These are phyloP conservation scores for Cucurbita pepo DNA, from an alignment of 306 rosid genomes.

Conservation along the genomic window DNA sequence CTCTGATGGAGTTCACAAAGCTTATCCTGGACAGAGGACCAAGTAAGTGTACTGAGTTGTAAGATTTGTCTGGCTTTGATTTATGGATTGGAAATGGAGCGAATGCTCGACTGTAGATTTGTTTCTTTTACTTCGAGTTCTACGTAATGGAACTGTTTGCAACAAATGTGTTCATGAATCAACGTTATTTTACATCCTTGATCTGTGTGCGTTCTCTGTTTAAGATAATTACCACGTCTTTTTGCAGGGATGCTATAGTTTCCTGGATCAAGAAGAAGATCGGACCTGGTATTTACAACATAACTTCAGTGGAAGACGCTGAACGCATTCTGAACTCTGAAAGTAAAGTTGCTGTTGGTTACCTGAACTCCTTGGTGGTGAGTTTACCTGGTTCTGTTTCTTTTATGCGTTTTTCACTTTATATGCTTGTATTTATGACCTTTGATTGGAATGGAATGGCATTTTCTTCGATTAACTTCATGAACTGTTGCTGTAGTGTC, in stretches of 20 bases:
- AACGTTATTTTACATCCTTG: neutral
- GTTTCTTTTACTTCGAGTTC: neutral
- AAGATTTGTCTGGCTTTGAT: neutral
- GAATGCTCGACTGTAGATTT: neutral
- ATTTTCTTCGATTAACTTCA: neutral
- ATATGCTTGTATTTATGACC: neutral
- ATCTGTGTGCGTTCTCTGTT: neutral
- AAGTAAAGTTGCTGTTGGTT: slow-evolving; percentile 67
- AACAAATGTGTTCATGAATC: neutral
- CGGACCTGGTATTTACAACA: slow-evolving; percentile 72
- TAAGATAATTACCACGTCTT: neutral
- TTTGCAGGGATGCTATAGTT: slow-evolving; percentile 63
- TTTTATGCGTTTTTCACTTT: neutral
- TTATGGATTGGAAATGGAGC: neutral
- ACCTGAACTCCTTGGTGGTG: slow-evolving; percentile 84
- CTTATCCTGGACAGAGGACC: slow-evolving; percentile 63
- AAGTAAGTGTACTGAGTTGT: slow-evolving; percentile 32
- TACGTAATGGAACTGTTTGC: neutral
- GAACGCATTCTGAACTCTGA: slow-evolving; percentile 51
- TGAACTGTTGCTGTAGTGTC: neutral
- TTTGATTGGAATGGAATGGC: neutral
- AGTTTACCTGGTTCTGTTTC: slow-evolving; percentile 7
- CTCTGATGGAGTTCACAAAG: slow-evolving; percentile 61
- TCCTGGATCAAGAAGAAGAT: slow-evolving; percentile 91
- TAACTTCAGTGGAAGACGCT: slow-evolving; percentile 73